A percentile compares a stretch with the other conserved stretches of the same genome.
Conservation (phyloP, 1,284 basidiomycete species). For the Marasmius tenuissimus region DNA sequence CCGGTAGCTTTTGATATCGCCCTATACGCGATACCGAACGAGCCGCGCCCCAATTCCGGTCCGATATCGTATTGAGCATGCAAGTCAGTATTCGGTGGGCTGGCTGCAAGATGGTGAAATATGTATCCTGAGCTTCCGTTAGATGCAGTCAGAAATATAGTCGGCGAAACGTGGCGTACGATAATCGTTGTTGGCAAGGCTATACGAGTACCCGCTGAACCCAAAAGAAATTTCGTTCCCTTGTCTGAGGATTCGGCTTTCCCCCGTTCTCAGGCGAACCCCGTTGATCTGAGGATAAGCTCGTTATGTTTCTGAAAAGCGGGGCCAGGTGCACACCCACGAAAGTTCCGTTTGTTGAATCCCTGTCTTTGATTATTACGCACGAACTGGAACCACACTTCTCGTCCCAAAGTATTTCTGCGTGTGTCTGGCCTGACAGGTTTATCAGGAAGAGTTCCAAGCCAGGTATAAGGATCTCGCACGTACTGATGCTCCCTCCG, state of each 20-base stretch:
- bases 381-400: constrained; percentile 47
- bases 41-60: constrained; percentile 73
- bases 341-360: constrained; percentile 84
- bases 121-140: constrained; percentile 13
- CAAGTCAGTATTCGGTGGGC: constrained; percentile 48
- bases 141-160: constrained; percentile 11
- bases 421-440: constrained; percentile 65
- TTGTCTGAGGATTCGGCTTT: constrained; percentile 63
- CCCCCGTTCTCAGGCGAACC: constrained; percentile 56
- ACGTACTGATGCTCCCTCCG: constrained; percentile 75
- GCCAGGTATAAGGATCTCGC: constrained; percentile 5
- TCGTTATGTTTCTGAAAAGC: no score
- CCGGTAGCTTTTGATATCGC: constrained; percentile 64
- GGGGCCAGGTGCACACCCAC: no score
- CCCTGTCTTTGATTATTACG: constrained; percentile 64
- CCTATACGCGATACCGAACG: constrained; percentile 79
- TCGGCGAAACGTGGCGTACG: constrained; percentile 34
- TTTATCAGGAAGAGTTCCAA: neutral
- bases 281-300: constrained; percentile 70
- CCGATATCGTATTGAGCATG: constrained; percentile 65
- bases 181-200: constrained; percentile 54
- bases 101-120: constrained; percentile 47
- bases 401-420: constrained; percentile 67
- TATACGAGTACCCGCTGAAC: constrained; percentile 46
- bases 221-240: constrained; percentile 86